Conservation (phyloP, 805 yeast species). For the Kodamaea hsintzibuensis region DNA sequence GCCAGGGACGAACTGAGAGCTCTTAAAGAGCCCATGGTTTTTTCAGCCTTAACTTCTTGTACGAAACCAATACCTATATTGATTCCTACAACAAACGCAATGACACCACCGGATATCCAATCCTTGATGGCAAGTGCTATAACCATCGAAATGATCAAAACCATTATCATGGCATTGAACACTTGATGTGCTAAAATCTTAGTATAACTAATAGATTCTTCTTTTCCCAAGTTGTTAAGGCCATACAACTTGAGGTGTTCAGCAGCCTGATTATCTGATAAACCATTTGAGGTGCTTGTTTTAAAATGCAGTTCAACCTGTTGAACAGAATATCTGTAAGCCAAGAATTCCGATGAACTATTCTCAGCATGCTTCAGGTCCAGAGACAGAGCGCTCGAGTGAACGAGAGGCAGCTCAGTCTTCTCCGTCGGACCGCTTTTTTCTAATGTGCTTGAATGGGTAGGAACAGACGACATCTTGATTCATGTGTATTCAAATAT, state of each 20-base stretch:
- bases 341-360: background rate
- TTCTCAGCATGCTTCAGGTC: background rate
- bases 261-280: slow-evolving; percentile 19
- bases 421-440: background rate
- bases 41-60: slow-evolving; percentile 74
- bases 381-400: background rate
- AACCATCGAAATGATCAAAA: slow-evolving; percentile 65
- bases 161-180: slow-evolving; percentile 78
- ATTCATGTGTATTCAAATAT: background rate
- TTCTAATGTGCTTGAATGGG: slow-evolving; percentile 6
- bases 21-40: slow-evolving; percentile 74
- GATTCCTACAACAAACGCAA: slow-evolving; percentile 62
- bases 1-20: slow-evolving; percentile 73
- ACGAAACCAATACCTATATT: slow-evolving; percentile 67
- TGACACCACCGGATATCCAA: slow-evolving; percentile 83
- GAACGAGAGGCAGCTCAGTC: background rate
- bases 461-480: slow-evolving; percentile 4
- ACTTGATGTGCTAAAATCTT: slow-evolving; percentile 64
- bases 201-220: slow-evolving; percentile 51
- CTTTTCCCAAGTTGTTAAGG: slow-evolving; percentile 61
- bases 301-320: slow-evolving; percentile 38
- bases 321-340: slow-evolving; percentile 33
- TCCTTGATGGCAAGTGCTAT: slow-evolving; percentile 73
- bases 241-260: slow-evolving; percentile 42
- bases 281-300: slow-evolving; percentile 51